These are phyloP conservation scores for Lepidium didymum DNA, from an alignment of 345 rosid species.

Conservation along the genomic window DNA sequence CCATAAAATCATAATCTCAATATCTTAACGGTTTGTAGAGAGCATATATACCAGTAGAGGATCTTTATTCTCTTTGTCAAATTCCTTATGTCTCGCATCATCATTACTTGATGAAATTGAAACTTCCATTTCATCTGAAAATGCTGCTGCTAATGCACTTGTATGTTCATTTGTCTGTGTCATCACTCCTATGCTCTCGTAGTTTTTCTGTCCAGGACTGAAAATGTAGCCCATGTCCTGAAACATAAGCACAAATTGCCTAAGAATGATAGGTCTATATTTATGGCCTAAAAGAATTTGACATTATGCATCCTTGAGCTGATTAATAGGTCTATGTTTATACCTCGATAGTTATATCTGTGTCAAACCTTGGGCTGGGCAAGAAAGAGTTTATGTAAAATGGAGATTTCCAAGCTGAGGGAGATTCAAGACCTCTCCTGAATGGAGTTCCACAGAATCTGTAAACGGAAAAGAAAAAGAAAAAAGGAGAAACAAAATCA, in stretches of 20 bases:
- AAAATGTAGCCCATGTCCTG: conserved; percentile 88
- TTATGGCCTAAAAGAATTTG: background rate
- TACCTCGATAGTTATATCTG: conserved; percentile 92
- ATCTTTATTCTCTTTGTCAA: conserved; percentile 38
- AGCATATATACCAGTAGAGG: conserved; percentile 20
- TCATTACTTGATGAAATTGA: conserved; percentile 40
- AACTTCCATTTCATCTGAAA: conserved; percentile 82
- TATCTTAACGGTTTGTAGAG: background rate
- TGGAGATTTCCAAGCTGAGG: conserved; percentile 98
- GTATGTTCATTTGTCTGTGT: conserved; percentile 67
- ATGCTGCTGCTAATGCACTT: conserved; percentile 53
- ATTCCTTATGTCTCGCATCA: conserved; percentile 36
- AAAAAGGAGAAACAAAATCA: background rate
- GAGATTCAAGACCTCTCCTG: conserved; percentile 81
- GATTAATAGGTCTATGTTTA: background rate
- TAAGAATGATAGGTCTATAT: background rate
- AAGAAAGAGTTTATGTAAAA: conserved; percentile 77
- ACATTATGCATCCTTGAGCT: background rate
- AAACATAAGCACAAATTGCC: background rate
- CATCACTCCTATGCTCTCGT: conserved; percentile 76
- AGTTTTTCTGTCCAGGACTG: conserved; percentile 92
- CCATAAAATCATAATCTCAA: background rate
- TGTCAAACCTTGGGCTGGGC: conserved; percentile 74
- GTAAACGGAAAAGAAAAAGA: conserved; percentile 1
- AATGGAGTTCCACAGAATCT: conserved; percentile 91